Base-by-base conservation (phyloP, 2,329 filamentous ascomycete species). In the Aspergillus latus region DNA sequence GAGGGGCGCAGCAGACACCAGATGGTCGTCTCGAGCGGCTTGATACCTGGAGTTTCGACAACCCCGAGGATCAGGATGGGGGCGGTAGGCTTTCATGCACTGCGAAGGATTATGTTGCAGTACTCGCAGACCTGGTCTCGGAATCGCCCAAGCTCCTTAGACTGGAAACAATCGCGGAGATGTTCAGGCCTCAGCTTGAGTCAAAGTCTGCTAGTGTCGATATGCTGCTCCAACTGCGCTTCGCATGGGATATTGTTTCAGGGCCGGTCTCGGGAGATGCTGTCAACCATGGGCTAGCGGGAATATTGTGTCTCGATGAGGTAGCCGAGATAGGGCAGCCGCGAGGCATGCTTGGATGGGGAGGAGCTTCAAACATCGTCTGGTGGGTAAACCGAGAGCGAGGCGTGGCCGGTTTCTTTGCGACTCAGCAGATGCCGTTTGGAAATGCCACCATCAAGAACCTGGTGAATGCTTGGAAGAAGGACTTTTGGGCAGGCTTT, bases 371-470 rank as follows among this genome's bases (percentile, higher is more conserved):
- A 1, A 58, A 58, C 26, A 46, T 58, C 11, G 34, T 51, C 16
- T 54, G 51, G 56, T 58, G 56, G 56, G 42, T 9, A 10, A 50
- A 47, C 40, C 21, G 56, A 5, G 46, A 58, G 39, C 11, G 16
- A 9, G 45, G 46, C 1, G 39, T 58, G 5, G 50, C 56, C 4
- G 56, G 51, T 1, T 58, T 58, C 21, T 58, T 58, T 36, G 52
- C 52, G 9, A 55, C 52, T 8, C 52, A 55, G 45, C 52, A 55
- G 46, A 46, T 46, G 8, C 56, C 56, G 4, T 58, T 58, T 51
- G 46, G 56, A 4, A 58, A 58, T 43, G 28, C 51, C 2, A 48
- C 47, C 1, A 51, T 51, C 7, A 54, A 51, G 10, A 37, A 36
- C 15, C 32, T 58, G 6, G 51, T 58, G 3, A 54, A 58, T 42